Base-by-base conservation (phyloP, 108 stramenopile genomes). In the Nitzschia sp. region DNA sequence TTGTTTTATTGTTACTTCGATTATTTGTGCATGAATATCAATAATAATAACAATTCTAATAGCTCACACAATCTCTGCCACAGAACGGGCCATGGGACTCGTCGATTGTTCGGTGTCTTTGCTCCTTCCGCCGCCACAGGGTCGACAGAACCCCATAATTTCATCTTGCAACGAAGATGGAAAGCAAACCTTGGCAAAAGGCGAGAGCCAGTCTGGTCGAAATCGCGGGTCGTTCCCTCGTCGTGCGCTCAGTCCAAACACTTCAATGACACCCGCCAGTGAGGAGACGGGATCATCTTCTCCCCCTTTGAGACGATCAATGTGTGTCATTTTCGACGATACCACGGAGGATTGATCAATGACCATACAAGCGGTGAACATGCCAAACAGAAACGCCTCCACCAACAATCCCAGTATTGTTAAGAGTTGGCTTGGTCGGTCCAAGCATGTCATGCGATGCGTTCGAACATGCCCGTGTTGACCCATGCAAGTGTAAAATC, bases 281-380 rank as follows among this genome's bases (percentile, higher is more conserved):
- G 76, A 45, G 19, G 62, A 53, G 1, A 58, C 74, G 15, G 48
- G 61, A 41, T 44, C 66, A 48, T 77, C 78, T 23, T 75, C 71
- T 4, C 73, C 70, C 3, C 91, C 95, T 78, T 97, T 96, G 38
- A 96, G 68, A n/a, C 98, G 87, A 84, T 99, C 98, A 71, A 99
- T 99, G 61, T 97, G 92, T 31, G 98, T 97, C 56, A 93, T 76
- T 66, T 96, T 95, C 22, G 95, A 91, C 30, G 68, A 68, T 2
- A 98, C 90, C 17, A 96, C 94, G 57, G 86, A 84, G 78, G 85
- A 89, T 81, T 99, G 99, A 80, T 99, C 99, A 45, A 80, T 67
- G 84, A 98, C 90, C 99, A 99, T 99, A 72, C 99, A 99, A 30
- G 85, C 64, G 22, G 99, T 99, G 80, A 99, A 99, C 29, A 98